Evolutionary conservation across 352 stramenopile species (phyloP).

Genomic region (Phytophthora kernoviae): DNA sequence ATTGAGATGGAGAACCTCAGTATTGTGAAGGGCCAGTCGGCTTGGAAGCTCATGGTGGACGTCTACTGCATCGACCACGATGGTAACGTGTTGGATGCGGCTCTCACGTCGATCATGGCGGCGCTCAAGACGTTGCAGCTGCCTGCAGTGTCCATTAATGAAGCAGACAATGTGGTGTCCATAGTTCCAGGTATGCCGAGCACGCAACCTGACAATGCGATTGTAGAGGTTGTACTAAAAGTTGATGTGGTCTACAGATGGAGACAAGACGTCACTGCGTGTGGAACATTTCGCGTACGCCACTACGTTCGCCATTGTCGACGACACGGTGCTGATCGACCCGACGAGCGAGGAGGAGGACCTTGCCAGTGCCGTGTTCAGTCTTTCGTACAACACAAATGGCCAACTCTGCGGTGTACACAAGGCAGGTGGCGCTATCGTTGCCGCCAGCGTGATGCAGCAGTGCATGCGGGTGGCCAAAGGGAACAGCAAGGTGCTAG

Average conservation of each 20-base stretch:
- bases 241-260: constrained; percentile 33
- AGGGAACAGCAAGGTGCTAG: constrained; percentile 37
- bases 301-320: constrained; percentile 71
- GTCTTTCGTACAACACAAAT: constrained; percentile 67
- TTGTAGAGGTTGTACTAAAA: not conserved
- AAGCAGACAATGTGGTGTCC: constrained; percentile 72
- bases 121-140: constrained; percentile 69
- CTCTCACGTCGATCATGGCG: constrained; percentile 73
- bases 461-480: constrained; percentile 73
- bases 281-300: constrained; percentile 66
- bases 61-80: constrained; percentile 85
- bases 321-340: constrained; percentile 66
- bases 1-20: constrained; percentile 79
- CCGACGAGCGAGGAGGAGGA: constrained; percentile 76
- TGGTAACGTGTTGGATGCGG: constrained; percentile 77
- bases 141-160: constrained; percentile 65
- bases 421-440: constrained; percentile 64
- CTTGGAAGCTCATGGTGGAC: constrained; percentile 85
- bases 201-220: not conserved
- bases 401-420: constrained; percentile 70
- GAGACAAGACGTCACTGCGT: constrained; percentile 47
- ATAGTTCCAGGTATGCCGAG: constrained; percentile 51
- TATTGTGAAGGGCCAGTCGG: constrained; percentile 76
- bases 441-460: constrained; percentile 56
- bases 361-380: constrained; percentile 61